Conservation (phyloP, 2,329 filamentous ascomycete genomes). For the Diaporthe humulicola region DNA sequence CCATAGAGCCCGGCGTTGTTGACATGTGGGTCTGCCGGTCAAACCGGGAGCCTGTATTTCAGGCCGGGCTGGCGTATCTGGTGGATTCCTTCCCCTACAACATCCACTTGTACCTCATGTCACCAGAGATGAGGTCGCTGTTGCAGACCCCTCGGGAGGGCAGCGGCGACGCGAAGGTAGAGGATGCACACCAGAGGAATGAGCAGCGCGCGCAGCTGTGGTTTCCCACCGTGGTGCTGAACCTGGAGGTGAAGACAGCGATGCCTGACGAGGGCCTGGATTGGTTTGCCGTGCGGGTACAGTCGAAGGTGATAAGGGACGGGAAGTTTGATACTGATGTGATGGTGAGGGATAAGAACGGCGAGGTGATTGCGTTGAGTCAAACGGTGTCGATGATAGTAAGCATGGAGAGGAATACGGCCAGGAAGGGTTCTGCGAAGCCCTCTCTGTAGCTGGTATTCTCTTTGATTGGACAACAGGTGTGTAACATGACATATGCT, state of each 20-base stretch:
- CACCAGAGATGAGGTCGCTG: background rate
- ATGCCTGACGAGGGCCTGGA: background rate
- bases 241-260: background rate
- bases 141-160: background rate
- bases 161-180: background rate
- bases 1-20: background rate
- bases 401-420: conserved; percentile 1
- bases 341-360: background rate
- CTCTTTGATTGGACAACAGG: background rate
- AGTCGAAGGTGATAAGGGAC: background rate
- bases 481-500: background rate
- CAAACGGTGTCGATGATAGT: background rate
- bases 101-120: background rate
- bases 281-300: background rate
- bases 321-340: background rate
- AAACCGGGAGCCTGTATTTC: background rate
- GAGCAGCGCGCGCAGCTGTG: background rate
- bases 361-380: background rate
- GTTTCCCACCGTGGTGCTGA: background rate
- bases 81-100: background rate
- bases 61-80: background rate
- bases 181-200: background rate
- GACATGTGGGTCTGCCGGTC: background rate
- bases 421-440: background rate
- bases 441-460: background rate